A percentile compares a stretch with the other conserved stretches of the same genome.
phyloP scores from a whole-genome alignment of 176 grass and related monocot species.

The Avena eriantha region DNA sequence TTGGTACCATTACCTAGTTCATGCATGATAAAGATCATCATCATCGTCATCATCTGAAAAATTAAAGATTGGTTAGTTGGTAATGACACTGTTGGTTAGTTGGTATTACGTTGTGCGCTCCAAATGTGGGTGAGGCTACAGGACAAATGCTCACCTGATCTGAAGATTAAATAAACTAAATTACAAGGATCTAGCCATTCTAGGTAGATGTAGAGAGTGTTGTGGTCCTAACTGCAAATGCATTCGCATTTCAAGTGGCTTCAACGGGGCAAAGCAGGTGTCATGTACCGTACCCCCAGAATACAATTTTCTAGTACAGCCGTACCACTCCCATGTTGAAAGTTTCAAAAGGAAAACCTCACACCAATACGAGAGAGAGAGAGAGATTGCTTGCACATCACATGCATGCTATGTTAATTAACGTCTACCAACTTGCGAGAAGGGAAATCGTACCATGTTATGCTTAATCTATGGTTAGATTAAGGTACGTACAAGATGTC shows the following conservation, averaged over 20 bases:
- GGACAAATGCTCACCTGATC: neutral
- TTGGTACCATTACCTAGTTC: too few relatives aligned
- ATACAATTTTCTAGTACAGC: neutral
- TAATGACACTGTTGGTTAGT: too few relatives aligned
- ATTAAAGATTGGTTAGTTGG: too few relatives aligned
- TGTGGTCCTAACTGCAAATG: slow-evolving; percentile 35
- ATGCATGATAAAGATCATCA: neutral
- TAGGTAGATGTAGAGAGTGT: neutral
- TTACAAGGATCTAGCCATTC: neutral
- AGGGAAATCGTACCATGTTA: neutral
- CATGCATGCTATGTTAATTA: slow-evolving; percentile 23
- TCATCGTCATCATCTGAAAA: too few relatives aligned
- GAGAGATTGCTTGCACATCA: slow-evolving; percentile 12
- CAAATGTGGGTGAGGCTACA: neutral
- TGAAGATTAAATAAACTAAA: slow-evolving; percentile 11
- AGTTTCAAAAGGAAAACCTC: slow-evolving; percentile 20
- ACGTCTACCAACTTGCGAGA: slow-evolving; percentile 19
- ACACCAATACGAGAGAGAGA: neutral
- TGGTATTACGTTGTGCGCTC: neutral
- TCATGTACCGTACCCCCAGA: slow-evolving; percentile 39
- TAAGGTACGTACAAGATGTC: slow-evolving; percentile 3
- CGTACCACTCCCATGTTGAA: neutral
- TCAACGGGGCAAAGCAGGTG: slow-evolving; percentile 32
- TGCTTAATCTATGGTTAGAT: slow-evolving; percentile 28
- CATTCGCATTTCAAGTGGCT: neutral